Conservation (phyloP, 1,284 basidiomycete species). For the Boletus sp. region DNA sequence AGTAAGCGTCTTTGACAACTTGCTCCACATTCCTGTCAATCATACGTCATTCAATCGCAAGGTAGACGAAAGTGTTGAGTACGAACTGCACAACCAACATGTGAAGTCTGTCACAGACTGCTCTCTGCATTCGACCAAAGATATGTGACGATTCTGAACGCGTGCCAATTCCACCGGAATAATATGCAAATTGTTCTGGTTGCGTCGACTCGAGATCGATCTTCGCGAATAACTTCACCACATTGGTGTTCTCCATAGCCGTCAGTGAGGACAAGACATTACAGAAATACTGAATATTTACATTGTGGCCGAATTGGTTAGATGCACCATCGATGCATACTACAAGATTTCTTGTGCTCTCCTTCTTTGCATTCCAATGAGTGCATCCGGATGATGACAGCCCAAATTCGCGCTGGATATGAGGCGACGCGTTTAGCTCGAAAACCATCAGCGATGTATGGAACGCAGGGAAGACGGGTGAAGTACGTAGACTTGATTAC, state of each 20-base stretch:
- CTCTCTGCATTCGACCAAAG: constrained; percentile 20
- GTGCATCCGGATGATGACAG: constrained; percentile 15
- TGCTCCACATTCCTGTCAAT: constrained; percentile 30
- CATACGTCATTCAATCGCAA: not conserved
- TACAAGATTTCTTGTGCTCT: constrained; percentile 30
- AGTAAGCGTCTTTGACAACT: constrained; percentile 41
- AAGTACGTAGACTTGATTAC: too few relatives aligned
- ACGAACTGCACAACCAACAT: constrained; percentile 32
- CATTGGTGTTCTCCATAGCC: constrained; percentile 39
- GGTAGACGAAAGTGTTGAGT: not conserved
- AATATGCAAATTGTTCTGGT: constrained; percentile 38
- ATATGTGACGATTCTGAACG: constrained; percentile 25
- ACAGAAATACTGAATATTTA: not conserved
- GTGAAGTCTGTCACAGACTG: constrained; percentile 25
- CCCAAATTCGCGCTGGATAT: too few relatives aligned
- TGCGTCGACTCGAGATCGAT: constrained; percentile 23
- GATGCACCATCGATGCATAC: constrained; percentile 39
- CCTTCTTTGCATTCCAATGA: constrained; percentile 20
- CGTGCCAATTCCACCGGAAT: constrained; percentile 46
- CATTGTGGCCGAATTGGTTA: constrained; percentile 35
- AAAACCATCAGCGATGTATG: too few relatives aligned
- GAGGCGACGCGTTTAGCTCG: too few relatives aligned
- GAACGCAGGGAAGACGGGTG: too few relatives aligned
- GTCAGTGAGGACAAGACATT: constrained; percentile 7
- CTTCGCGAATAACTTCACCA: constrained; percentile 38